Base-by-base conservation (phyloP, 148 eudicot genomes). In the Camellia lanceoleosa region DNA sequence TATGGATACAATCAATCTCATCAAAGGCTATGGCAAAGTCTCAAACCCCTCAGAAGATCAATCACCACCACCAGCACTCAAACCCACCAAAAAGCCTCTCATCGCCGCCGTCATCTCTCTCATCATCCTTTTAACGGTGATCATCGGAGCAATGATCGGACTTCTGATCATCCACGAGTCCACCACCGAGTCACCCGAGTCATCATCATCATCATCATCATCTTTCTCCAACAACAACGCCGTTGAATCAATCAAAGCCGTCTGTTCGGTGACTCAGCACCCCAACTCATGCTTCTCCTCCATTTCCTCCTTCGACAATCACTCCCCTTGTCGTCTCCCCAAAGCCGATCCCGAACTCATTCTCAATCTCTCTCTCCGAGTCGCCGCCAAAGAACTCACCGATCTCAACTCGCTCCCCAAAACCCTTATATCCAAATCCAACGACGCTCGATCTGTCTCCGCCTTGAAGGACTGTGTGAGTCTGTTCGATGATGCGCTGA, bases 401-500 rank as follows among this genome's bases (percentile, higher is more conserved):
- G 80, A 74, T 55, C 79, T 87, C 15, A 44, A 81, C 16, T 51
- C 82, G 0, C 66, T 86, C 4, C 82, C 87, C 7, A 73, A 78
- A 51, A 68, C 55, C 20, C 54, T 89, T 73, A 76, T 84, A 1
- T 18, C 78, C 9, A 84, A 60, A 60, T 9, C 80, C 3, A 82
- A 79, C 20, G 89, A 85, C 18, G 49, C 61, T 5, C 41, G 82
- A 14, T 65, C 82, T 18, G 83, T 75, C 68, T 77, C 86, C 47
- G 90, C 90, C 56, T 51, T 89, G 68, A 68, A 44, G 44, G 93
- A 90, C 38, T 90, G 93, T 46, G 84, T 2, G 54, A 52, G 51
- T 14, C 68, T 90, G 88, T 83, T 90, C 38, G 85, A 73, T 38
- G 89, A 87, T 76, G 87, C 93, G 79, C 38, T 79, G 86, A 82